Conservation (phyloP, 768 basidiomycete species). For the Lentinula lateritia region DNA sequence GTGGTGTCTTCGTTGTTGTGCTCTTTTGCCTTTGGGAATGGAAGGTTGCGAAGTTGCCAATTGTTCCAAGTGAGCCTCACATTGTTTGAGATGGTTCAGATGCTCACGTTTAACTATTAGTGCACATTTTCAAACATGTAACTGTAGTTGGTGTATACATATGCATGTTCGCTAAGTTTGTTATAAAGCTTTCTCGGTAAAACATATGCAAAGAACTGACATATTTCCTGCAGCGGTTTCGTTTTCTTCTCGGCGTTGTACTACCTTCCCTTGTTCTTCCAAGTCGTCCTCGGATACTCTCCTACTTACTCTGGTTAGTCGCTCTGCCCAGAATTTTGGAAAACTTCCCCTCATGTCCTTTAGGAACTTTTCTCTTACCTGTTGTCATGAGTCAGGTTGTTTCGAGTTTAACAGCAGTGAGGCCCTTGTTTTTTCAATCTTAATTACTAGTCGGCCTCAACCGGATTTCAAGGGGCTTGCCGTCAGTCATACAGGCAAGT, state of each 20-base stretch:
- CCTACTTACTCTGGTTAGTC: constrained; percentile 43
- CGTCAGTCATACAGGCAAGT: constrained; percentile 60
- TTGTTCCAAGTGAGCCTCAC: constrained; percentile 57
- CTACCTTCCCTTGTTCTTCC: constrained; percentile 74
- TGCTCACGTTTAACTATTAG: constrained; percentile 23
- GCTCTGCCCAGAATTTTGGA: not conserved
- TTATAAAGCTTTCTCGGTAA: not conserved
- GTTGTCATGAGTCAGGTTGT: constrained; percentile 60
- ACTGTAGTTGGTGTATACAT: constrained; percentile 68
- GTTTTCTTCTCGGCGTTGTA: constrained; percentile 61
- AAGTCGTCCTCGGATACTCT: constrained; percentile 60
- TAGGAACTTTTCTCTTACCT: constrained; percentile 62
- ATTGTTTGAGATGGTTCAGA: not conserved
- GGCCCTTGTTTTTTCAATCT: constrained; percentile 11
- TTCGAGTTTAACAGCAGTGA: constrained; percentile 49
- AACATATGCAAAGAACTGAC: not conserved
- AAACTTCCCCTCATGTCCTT: constrained; percentile 8
- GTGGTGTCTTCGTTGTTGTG: constrained; percentile 46
- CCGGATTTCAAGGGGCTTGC: constrained; percentile 41
- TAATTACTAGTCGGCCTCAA: not conserved
- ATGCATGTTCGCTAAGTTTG: constrained; percentile 63
- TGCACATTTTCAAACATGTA: constrained; percentile 64
- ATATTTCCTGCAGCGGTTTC: constrained; percentile 36
- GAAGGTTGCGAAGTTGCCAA: constrained; percentile 63
- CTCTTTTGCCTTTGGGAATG: constrained; percentile 72